Percentiles rank a stretch among this genome's conserved stretches.
phyloP scores from a whole-genome alignment of 225 moss, liverwort and hornwort genomes.

The Pseudoscleropodium purum region DNA sequence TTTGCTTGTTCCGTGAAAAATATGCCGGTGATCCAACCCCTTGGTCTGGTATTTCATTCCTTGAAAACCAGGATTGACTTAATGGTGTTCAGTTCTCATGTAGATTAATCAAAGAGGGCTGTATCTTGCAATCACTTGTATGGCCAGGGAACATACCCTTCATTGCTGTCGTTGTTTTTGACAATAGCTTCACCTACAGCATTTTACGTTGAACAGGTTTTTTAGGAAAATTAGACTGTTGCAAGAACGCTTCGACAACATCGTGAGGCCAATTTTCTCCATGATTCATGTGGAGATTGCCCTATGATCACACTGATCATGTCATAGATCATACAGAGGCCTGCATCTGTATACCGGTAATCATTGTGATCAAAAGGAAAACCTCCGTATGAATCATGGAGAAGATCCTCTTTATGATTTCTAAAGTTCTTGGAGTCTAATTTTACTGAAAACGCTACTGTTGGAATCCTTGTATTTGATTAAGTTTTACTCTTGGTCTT shows the following conservation, averaged over 20 bases:
- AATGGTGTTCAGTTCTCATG: neutral
- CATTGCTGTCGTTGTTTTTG: neutral
- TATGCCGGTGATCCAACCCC: conserved; percentile 32
- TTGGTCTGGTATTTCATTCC: conserved; percentile 39
- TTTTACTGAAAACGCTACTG: neutral
- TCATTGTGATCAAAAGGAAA: neutral
- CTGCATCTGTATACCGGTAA: neutral
- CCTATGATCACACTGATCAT: neutral
- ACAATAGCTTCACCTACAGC: neutral
- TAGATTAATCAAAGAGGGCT: neutral
- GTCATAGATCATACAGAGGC: neutral
- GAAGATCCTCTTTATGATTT: neutral
- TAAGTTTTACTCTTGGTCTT: neutral
- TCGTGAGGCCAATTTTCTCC: neutral
- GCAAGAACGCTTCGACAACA: neutral
- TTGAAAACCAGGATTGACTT: neutral
- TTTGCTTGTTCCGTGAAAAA: conserved; percentile 28
- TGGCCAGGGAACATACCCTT: neutral
- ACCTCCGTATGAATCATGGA: neutral
- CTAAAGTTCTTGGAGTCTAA: neutral
- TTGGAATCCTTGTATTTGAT: neutral
- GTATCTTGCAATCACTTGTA: neutral
- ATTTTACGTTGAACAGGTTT: neutral
- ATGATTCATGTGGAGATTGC: neutral
- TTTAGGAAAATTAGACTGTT: neutral